phyloP scores from a whole-genome alignment of 2,329 filamentous ascomycete genomes.

The Trichoderma aggressivum region DNA sequence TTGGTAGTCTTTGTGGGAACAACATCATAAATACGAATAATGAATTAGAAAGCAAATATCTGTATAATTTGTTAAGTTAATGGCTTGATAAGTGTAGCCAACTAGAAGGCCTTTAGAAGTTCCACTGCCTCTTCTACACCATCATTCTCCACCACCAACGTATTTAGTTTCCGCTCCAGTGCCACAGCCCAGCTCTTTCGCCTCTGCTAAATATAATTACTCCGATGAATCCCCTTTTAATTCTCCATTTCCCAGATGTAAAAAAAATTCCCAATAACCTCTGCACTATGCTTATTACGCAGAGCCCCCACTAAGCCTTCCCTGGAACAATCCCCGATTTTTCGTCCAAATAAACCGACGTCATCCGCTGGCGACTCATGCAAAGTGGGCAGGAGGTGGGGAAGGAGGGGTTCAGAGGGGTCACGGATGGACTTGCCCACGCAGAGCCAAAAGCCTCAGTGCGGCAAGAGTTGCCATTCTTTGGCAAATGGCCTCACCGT shows the following conservation, averaged over 20 bases:
- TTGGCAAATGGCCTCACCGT: background rate
- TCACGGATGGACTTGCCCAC: constrained; percentile 12
- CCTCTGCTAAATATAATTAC: background rate
- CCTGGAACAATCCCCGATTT: background rate
- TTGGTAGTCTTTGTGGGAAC: background rate
- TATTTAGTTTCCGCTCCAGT: background rate
- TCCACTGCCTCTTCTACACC: background rate
- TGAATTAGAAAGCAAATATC: background rate
- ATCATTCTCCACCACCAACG: background rate
- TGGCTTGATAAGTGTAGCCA: background rate
- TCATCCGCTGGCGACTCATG: constrained; percentile 4
- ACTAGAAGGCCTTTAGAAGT: background rate
- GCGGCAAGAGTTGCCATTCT: constrained; percentile 3
- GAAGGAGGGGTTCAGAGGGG: constrained; percentile 4
- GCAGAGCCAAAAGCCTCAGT: constrained; percentile 5
- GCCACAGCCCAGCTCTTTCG: background rate
- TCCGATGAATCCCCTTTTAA: constrained; percentile 3
- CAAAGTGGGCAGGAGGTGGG: constrained; percentile 1
- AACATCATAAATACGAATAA: background rate
- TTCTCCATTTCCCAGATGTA: background rate
- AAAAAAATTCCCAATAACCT: background rate
- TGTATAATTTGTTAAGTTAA: background rate
- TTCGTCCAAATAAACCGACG: background rate
- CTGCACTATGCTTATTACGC: background rate
- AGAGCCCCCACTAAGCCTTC: background rate